Percentiles rank a stretch among this genome's conserved stretches.
phyloP scores from a whole-genome alignment of 768 basidiomycete species.

The Guyanaporus albipodus region DNA sequence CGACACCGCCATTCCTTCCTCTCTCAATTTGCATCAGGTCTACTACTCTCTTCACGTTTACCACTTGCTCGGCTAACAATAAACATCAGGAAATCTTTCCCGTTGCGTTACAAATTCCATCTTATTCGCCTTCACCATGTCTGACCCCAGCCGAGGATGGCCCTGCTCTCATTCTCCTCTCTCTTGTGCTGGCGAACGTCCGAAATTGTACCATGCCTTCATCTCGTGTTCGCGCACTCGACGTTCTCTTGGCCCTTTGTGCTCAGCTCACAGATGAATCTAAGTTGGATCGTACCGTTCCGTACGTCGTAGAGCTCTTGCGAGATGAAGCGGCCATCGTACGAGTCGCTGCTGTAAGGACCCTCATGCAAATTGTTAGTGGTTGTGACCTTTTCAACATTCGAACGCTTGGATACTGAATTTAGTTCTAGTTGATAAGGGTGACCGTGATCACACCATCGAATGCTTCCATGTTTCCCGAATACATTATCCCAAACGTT shows the following conservation, averaged over 20 bases:
- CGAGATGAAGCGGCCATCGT: slow-evolving; percentile 84
- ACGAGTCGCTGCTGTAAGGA: slow-evolving; percentile 72
- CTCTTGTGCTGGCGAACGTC: slow-evolving; percentile 83
- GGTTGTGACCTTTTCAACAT: not conserved
- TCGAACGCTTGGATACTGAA: slow-evolving; percentile 9
- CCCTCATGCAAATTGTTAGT: slow-evolving; percentile 79
- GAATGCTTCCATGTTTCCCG: slow-evolving; percentile 76
- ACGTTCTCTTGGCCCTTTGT: slow-evolving; percentile 79
- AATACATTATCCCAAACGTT: slow-evolving; percentile 93
- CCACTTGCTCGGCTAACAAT: slow-evolving; percentile 2
- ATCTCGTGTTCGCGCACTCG: slow-evolving; percentile 80
- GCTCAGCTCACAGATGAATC: slow-evolving; percentile 90
- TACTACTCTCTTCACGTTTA: not conserved
- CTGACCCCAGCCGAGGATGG: slow-evolving; percentile 76
- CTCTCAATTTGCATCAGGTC: slow-evolving; percentile 62
- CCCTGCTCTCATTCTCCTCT: slow-evolving; percentile 82
- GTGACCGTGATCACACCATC: slow-evolving; percentile 68
- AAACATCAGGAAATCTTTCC: slow-evolving; percentile 66
- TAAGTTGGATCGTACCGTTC: slow-evolving; percentile 88
- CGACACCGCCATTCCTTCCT: slow-evolving; percentile 28
- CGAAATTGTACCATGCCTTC: slow-evolving; percentile 84
- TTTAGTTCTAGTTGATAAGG: slow-evolving; percentile 46
- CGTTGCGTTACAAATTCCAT: slow-evolving; percentile 65
- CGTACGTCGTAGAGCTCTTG: slow-evolving; percentile 84
- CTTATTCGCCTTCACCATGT: slow-evolving; percentile 34